Percentiles rank a stretch among this genome's conserved stretches.
Evolutionary conservation across 2,329 filamentous ascomycete genomes (phyloP).

Genomic region (Aureobasidium zeae): DNA sequence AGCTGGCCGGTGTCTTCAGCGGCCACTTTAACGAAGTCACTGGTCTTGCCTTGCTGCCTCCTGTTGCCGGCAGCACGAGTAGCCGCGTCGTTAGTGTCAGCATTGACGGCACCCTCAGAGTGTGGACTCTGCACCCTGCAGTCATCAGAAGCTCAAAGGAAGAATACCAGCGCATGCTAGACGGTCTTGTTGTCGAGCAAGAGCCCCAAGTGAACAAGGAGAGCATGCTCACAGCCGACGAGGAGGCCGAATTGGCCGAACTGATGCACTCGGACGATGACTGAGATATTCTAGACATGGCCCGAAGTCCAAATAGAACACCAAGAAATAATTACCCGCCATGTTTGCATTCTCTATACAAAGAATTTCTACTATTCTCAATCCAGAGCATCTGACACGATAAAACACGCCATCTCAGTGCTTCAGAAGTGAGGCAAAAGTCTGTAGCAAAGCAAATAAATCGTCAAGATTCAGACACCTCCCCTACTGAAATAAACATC

Average conservation of each 20-base stretch:
- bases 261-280: slow-evolving; percentile 56
- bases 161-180: slow-evolving; percentile 42
- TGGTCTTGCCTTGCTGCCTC: slow-evolving; percentile 55
- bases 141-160: slow-evolving; percentile 49
- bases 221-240: slow-evolving; percentile 67
- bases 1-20: slow-evolving; percentile 33
- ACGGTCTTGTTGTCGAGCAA: slow-evolving; percentile 33
- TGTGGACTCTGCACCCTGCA: slow-evolving; percentile 62
- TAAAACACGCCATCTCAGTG: neutral
- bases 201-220: slow-evolving; percentile 33
- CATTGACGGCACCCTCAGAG: slow-evolving; percentile 81
- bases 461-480: too few species aligned
- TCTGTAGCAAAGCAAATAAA: too few species aligned
- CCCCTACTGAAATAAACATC: too few species aligned
- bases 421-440: too few species aligned
- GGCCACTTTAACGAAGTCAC: slow-evolving; percentile 95
- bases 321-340: too few species aligned
- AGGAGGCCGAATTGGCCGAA: slow-evolving; percentile 85
- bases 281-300: too few species aligned
- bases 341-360: too few species aligned
- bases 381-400: neutral
- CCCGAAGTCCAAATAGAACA: neutral
- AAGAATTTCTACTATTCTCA: too few species aligned
- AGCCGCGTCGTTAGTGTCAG: slow-evolving; percentile 62
- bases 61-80: slow-evolving; percentile 36